Evolutionary conservation across 2,329 filamentous ascomycete genomes (phyloP).

Genomic region (Zarea fungicola): DNA sequence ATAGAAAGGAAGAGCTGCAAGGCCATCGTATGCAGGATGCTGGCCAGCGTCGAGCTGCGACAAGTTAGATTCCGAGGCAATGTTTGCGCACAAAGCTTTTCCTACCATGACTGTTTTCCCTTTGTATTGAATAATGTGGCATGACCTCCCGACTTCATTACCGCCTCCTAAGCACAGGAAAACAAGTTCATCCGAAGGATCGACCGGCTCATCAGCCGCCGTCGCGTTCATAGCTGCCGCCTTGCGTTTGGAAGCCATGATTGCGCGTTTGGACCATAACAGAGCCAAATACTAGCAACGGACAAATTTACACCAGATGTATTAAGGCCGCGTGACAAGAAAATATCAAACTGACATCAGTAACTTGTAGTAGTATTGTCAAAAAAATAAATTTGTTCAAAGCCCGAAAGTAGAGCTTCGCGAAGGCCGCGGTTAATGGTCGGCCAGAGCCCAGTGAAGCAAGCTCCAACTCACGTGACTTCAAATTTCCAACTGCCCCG

Average conservation of each 20-base stretch:
- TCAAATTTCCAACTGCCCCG: constrained; percentile 30
- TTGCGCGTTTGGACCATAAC: constrained; percentile 18
- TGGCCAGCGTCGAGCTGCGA: constrained; percentile 88
- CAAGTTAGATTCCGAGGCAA: background rate
- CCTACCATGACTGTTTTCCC: constrained; percentile 96
- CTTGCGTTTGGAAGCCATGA: constrained; percentile 93
- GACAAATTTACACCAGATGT: background rate
- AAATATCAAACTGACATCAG: too few species aligned
- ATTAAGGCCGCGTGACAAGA: background rate
- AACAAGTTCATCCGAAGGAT: constrained; percentile 88
- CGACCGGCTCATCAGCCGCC: constrained; percentile 75
- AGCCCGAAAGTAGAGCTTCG: constrained; percentile 14
- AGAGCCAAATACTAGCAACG: background rate
- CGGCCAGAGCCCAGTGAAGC: constrained; percentile 16
- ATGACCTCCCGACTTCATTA: constrained; percentile 94
- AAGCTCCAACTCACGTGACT: constrained; percentile 33
- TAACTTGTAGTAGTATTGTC: background rate
- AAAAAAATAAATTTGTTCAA: background rate
- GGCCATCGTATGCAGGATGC: constrained; percentile 92
- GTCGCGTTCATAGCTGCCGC: constrained; percentile 65
- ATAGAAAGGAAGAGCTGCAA: constrained; percentile 92
- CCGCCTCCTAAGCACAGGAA: constrained; percentile 92
- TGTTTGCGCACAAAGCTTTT: background rate
- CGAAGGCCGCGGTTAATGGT: constrained; percentile 21
- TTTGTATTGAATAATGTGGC: constrained; percentile 98